phyloP scores from a whole-genome alignment of 2,329 filamentous ascomycete genomes.

The Endothia cerciana region DNA sequence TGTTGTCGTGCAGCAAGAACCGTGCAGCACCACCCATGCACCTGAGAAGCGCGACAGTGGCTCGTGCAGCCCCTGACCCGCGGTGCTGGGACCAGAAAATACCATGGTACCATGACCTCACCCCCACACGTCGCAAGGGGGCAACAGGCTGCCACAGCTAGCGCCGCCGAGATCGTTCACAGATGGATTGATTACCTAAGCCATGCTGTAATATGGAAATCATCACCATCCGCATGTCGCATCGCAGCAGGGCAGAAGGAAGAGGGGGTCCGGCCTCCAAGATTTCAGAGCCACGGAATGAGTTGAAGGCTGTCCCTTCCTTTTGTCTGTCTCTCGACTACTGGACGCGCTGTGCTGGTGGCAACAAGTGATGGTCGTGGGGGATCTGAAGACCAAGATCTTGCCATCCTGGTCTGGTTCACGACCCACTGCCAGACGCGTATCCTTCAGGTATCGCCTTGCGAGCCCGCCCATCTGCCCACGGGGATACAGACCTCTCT shows the following conservation, averaged over 20 bases:
- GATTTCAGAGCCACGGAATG: constrained; percentile 1
- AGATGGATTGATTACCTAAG: neutral
- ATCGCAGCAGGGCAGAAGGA: neutral
- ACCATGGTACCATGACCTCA: constrained; percentile 16
- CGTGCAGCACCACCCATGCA: constrained; percentile 18
- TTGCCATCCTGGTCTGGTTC: constrained; percentile 12
- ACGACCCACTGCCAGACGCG: constrained; percentile 2
- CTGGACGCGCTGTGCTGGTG: neutral
- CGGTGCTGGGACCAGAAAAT: constrained; percentile 17
- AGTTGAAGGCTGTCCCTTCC: neutral
- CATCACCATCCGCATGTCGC: constrained; percentile 4
- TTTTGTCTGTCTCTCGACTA: neutral
- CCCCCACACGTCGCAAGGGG: neutral
- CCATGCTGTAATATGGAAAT: neutral
- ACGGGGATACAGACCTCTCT: neutral
- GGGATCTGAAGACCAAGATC: constrained; percentile 13
- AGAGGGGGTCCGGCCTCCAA: neutral
- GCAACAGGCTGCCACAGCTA: neutral
- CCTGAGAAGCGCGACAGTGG: constrained; percentile 23
- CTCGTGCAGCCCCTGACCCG: constrained; percentile 24
- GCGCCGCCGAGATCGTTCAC: constrained; percentile 11
- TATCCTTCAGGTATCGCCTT: constrained; percentile 8
- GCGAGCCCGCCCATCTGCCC: neutral
- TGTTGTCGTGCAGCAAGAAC: constrained; percentile 22
- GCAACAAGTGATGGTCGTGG: constrained; percentile 13